Evolutionary conservation across 1,284 basidiomycete species (phyloP), one percentile per base, ranked within the genome.

Genomic region (Agroathelia rolfsii): DNA sequence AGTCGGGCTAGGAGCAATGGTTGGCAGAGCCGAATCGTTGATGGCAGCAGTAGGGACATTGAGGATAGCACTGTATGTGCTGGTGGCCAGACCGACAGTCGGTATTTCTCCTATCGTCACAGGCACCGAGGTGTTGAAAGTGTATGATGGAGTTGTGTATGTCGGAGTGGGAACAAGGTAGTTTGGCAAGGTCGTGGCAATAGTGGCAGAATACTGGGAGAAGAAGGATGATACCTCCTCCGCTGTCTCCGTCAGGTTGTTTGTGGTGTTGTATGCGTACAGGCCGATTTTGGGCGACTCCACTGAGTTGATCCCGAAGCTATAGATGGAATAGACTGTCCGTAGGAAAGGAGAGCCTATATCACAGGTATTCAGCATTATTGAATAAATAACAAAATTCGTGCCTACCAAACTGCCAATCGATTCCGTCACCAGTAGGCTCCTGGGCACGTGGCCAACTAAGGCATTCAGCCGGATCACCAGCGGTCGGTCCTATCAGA

Each of bases 271-370:
- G 25, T 77, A 56, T 15, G 76, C 55, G 47, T 83, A 86, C 24
- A 86, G 53, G 14, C 83, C 83, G 37, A 86, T 72, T 55, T 79
- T 62, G 8, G 82, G 82, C 4, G 77, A 61, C 49, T 86, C 82
- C 41, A 75, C 73, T 22, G 55, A 52, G 45, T 80, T 66, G 41
- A 86, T 83, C 10, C 83, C 82, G 38, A 72, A 80, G 50, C 81
- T 85, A 36, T 2, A 92, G 29, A 92, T 64, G 3, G 79, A 77
- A 52, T 92, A 92, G 0, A 88, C 81, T 2, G 82, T 81, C 29
- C 77, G 68, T 37, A 93, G 51, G 53, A 92, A 92, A 0, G 83
- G 68, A 3, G 72, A 62, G n/a, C 86, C 86, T 64, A 41, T 15
- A 32, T 22, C 23, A 19, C 25, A 18, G 34, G 34, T n/a, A 32